Conservation (phyloP, 352 stramenopile species). For the Globisporangium paroecandrum region DNA sequence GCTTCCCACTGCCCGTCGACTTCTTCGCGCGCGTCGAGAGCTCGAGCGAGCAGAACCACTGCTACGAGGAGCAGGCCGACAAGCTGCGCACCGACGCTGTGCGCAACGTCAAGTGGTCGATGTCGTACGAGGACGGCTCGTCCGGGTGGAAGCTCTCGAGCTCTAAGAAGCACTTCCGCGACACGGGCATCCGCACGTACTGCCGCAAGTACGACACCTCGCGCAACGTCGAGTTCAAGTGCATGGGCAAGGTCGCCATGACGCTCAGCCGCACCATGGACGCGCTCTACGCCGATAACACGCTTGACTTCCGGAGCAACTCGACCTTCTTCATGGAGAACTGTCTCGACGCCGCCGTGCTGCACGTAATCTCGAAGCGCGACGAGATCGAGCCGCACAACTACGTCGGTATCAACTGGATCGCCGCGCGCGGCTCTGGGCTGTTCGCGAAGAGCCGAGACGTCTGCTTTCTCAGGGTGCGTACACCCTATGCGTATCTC, state of each 20-base stretch:
- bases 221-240: slow-evolving; percentile 56
- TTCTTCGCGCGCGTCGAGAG: slow-evolving; percentile 44
- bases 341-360: slow-evolving; percentile 57
- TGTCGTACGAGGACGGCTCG: slow-evolving; percentile 54
- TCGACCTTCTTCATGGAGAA: slow-evolving; percentile 50
- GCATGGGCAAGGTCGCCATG: slow-evolving; percentile 55
- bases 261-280: slow-evolving; percentile 42
- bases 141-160: slow-evolving; percentile 69
- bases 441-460: slow-evolving; percentile 65
- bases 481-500: neutral
- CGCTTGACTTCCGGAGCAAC: slow-evolving; percentile 55
- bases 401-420: slow-evolving; percentile 72
- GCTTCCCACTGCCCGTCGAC: slow-evolving; percentile 40
- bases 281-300: slow-evolving; percentile 60
- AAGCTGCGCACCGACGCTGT: slow-evolving; percentile 36
- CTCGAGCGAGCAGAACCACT: slow-evolving; percentile 36
- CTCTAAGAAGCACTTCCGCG: slow-evolving; percentile 63
- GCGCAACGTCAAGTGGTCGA: slow-evolving; percentile 46
- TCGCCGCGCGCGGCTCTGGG: slow-evolving; percentile 35
- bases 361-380: slow-evolving; percentile 41
- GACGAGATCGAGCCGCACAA: slow-evolving; percentile 40
- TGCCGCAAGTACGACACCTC: slow-evolving; percentile 33
- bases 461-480: slow-evolving; percentile 51
- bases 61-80: slow-evolving; percentile 32
- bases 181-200: slow-evolving; percentile 62